Conservation (phyloP, 345 rosid species). For the Laguncularia racemosa region DNA sequence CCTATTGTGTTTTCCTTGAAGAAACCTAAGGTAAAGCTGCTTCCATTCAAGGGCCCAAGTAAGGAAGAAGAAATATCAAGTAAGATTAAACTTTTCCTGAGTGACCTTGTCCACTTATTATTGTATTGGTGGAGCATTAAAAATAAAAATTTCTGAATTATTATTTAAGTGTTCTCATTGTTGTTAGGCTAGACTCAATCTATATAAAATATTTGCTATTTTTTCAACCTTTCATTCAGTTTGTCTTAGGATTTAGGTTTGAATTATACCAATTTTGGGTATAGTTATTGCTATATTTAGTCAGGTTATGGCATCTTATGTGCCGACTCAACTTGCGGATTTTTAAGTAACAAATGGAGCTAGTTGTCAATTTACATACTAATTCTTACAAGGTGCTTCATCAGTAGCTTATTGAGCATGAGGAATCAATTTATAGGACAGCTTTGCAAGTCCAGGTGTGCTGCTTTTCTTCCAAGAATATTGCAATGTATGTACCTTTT, state of each 20-base stretch:
- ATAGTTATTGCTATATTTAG: constrained; percentile 96
- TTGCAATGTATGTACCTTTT: not conserved
- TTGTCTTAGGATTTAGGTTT: constrained; percentile 96
- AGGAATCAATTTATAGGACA: constrained; percentile 70
- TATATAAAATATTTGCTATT: too few relatives aligned
- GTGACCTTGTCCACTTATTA: not conserved
- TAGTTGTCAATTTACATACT: constrained; percentile 70
- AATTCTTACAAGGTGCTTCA: constrained; percentile 79
- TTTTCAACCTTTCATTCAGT: constrained; percentile 27
- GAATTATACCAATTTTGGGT: constrained; percentile 90
- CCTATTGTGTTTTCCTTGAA: constrained; percentile 89
- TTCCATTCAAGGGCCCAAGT: constrained; percentile 78
- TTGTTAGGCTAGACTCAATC: too few relatives aligned
- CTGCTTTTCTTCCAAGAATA: constrained; percentile 2
- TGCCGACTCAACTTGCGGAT: constrained; percentile 78
- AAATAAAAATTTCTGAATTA: not conserved
- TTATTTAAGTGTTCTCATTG: not conserved
- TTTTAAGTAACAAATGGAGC: constrained; percentile 77
- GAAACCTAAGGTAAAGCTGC: constrained; percentile 89
- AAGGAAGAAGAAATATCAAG: constrained; percentile 94
- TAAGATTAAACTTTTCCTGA: constrained; percentile 18
- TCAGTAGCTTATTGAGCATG: constrained; percentile 90
- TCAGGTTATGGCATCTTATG: constrained; percentile 91
- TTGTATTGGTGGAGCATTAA: not conserved
- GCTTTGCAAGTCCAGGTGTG: constrained; percentile 66